Evolutionary conservation across 1,284 basidiomycete species (phyloP), one percentile per base, ranked within the genome.

Genomic region (Vanrija pseudolonga): DNA sequence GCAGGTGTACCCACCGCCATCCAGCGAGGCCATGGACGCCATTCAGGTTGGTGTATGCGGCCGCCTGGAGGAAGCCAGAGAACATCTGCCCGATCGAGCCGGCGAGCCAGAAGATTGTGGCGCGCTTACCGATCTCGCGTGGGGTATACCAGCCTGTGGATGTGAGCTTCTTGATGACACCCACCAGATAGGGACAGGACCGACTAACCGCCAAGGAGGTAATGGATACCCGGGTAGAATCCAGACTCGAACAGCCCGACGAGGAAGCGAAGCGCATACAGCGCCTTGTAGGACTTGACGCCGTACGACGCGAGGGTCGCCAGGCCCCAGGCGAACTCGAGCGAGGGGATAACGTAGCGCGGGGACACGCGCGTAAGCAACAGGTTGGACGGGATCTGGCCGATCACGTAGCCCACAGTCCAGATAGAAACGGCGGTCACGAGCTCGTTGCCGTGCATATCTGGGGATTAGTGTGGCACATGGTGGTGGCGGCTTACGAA

Each of bases 271-370:
- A 67, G 42, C 18, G 61, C 64, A 52, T 68, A 67, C 7, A 67
- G 61, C 0, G 61, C 53, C 38, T 57, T 52, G 55, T 51, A 61
- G 26, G 41, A 57, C 26, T 61, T 61, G 36, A 68, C 60, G 18
- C 59, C 48, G 53, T 71, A 74, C 3, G 59, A 57, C 5, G 53
- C 65, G 12, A 74, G 61, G 0, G 72, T 74, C 20, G 55, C 50
- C 38, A 72, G 37, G 11, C 67, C 72, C 71, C 71, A 73, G 3
- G 57, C 65, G 9, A 74, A 36, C 48, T 74, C 69, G 15, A 72
- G 61, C 37, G 53, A 15, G 2, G 66, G 65, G 24, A 69, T 63
- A 18, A 71, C 66, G 50, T 55, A 73, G 42, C 68, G 64, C 6
- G 74, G 68, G 5, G 66, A 65, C 23, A 76, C 57, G 12, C 69